Evolutionary conservation across 768 basidiomycete genomes (phyloP).

Genomic region (Kwoniella sp.): DNA sequence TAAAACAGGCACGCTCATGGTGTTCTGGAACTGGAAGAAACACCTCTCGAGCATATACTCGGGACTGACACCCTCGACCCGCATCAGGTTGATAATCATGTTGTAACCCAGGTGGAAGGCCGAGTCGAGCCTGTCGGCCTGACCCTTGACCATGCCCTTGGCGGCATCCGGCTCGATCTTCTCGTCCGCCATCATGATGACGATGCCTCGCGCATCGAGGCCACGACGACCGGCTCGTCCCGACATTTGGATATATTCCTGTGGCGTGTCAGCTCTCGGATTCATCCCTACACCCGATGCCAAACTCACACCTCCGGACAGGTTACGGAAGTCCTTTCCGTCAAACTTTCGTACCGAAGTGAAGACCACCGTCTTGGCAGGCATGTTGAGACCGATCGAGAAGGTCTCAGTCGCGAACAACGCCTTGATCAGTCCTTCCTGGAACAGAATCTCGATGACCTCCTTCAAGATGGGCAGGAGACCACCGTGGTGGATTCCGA

Average conservation of each 20-base stretch:
- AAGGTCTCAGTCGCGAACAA: slow-evolving; percentile 94
- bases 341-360: slow-evolving; percentile 93
- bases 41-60: slow-evolving; percentile 97
- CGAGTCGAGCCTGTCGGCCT: slow-evolving; percentile 92
- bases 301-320: slow-evolving; percentile 57
- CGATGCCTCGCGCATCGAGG: slow-evolving; percentile 95
- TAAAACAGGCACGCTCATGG: slow-evolving; percentile 69
- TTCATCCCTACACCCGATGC: not conserved
- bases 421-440: slow-evolving; percentile 95
- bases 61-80: slow-evolving; percentile 96
- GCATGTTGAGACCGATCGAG: slow-evolving; percentile 77
- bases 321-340: slow-evolving; percentile 85
- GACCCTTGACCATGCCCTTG: slow-evolving; percentile 96
- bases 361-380: slow-evolving; percentile 98
- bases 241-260: slow-evolving; percentile 99
- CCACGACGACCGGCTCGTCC: slow-evolving; percentile 96
- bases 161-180: slow-evolving; percentile 88
- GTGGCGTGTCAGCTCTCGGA: slow-evolving; percentile 33
- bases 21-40: slow-evolving; percentile 98
- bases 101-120: slow-evolving; percentile 99
- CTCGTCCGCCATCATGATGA: slow-evolving; percentile 99
- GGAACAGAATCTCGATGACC: slow-evolving; percentile 97
- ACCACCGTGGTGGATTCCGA: slow-evolving; percentile 97
- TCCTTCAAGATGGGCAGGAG: slow-evolving; percentile 96
- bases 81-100: slow-evolving; percentile 97